These are phyloP conservation scores for Amaranthus hypochondriacus DNA, from an alignment of 148 eudicot species.

Conservation along the genomic window DNA sequence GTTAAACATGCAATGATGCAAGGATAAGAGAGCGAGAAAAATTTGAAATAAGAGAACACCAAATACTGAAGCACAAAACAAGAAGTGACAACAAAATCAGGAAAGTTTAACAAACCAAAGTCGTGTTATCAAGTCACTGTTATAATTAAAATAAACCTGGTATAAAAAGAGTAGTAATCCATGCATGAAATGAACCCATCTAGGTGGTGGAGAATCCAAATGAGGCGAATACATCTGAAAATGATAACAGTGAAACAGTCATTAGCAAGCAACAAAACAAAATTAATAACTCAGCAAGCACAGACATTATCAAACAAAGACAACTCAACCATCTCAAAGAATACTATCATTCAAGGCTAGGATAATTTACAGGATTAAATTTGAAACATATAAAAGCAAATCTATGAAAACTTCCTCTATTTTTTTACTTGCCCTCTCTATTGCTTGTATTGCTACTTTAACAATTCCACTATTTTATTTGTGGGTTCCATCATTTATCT, in stretches of 20 bases:
- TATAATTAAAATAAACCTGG: conserved; percentile 52
- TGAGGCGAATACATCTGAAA: conserved; percentile 91
- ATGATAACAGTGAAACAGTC: conserved; percentile 2
- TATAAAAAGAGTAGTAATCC: conserved; percentile 90
- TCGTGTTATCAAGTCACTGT: conserved; percentile 1
- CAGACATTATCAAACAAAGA: neutral
- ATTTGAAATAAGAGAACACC: too few relatives aligned
- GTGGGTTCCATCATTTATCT: too few relatives aligned
- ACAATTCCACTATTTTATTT: too few relatives aligned
- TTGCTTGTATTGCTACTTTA: too few relatives aligned
- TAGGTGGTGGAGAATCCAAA: conserved; percentile 89
- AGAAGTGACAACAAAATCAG: conserved; percentile 3
- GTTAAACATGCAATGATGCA: too few relatives aligned
- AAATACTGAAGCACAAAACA: too few relatives aligned
- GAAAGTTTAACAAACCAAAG: neutral
- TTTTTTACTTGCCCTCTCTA: too few relatives aligned
- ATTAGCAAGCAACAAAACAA: conserved; percentile 2
- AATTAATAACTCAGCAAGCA: neutral
- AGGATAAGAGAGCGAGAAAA: too few relatives aligned
- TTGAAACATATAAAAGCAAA: too few relatives aligned
- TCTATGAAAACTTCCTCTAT: too few relatives aligned
- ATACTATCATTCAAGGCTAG: too few relatives aligned
- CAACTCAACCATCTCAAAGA: neutral
- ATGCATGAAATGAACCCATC: conserved; percentile 96
- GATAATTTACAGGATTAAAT: too few relatives aligned